Base-by-base conservation (phyloP, 116 monocot species). In the Phalaenopsis hybrid region DNA sequence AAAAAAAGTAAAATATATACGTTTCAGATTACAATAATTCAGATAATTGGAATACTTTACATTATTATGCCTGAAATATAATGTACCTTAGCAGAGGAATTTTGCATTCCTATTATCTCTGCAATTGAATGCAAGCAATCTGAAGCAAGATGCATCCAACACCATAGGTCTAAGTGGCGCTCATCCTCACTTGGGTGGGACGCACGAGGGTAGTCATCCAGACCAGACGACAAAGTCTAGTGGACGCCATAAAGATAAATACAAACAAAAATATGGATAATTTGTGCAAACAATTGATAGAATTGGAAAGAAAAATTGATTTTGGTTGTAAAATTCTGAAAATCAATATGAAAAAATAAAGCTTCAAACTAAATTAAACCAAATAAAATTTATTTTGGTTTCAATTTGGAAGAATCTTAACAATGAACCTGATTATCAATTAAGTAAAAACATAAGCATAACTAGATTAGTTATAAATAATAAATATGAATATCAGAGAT, bases 201-300 rank as follows among this genome's bases (percentile, higher is more conserved):
- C 83, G 99, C 95, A 63, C 99, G 95, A 75, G 99, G 99, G 85
- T 92, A 95, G 82, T 99, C 99, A 88, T 99, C 99, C 76, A 99
- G 85, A 41, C 99, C 99, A 86, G 95, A 99, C 78, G 90, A 84
- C 78, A 99, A 70, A 59, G 93, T 91, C 99, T 99, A 79, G n/a
- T 76, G 75, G 34, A 57, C 34, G 43, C 20, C 5, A 76, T 46
- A 59, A 57, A 57, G n/a, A 45, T 75, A 44, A 75, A 34, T 4
- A 75, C 44, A 4, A 20, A 75, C 17, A 20, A 75, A 75, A 75
- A 5, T 12, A 72, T 8, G 70, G 70, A 9, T 4, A 70, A 70
- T 33, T 70, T 34, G n/a, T 4, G 67, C 5, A 6, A 68, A 68
- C 31, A 68, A 46, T 46, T 46, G 46, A 46, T 31, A 31, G 31